Evolutionary conservation across 148 eudicot species (phyloP).

Genomic region (Cornus florida): DNA sequence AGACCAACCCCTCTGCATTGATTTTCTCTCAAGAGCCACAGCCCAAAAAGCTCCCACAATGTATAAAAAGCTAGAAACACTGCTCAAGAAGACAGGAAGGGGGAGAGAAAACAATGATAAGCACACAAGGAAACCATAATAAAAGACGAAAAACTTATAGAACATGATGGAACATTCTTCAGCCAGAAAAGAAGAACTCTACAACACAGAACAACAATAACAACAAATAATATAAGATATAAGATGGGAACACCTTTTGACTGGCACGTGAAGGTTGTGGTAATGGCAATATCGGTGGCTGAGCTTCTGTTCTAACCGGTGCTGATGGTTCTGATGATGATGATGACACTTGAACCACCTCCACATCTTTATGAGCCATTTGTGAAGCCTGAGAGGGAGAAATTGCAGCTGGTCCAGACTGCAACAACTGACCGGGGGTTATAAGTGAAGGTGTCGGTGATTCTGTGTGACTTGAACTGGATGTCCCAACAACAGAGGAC

Average conservation of each 20-base stretch:
- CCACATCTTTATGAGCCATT: slow-evolving; percentile 68
- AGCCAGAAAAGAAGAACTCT: background rate
- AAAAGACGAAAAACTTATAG: background rate
- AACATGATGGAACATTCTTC: background rate
- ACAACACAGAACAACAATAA: background rate
- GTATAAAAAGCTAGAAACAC: background rate
- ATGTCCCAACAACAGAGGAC: slow-evolving; percentile 35
- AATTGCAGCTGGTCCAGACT: slow-evolving; percentile 37
- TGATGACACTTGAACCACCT: slow-evolving; percentile 58
- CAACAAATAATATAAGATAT: background rate
- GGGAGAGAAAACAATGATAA: background rate
- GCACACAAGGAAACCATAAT: background rate
- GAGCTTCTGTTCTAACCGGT: slow-evolving; percentile 48
- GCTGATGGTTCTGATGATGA: slow-evolving; percentile 29
- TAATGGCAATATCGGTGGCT: slow-evolving; percentile 77
- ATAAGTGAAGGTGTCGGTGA: slow-evolving; percentile 51
- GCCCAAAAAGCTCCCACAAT: background rate
- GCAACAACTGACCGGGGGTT: slow-evolving; percentile 81
- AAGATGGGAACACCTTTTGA: slow-evolving; percentile 47
- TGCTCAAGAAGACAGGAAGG: background rate
- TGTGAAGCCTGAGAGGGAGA: slow-evolving; percentile 41
- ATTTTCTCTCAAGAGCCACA: too few species aligned
- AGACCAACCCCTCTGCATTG: too few species aligned
- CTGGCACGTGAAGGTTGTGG: slow-evolving; percentile 48
- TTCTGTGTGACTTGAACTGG: slow-evolving; percentile 33